These are phyloP conservation scores for Candida schatavii DNA, from an alignment of 805 yeast species.

Conservation along the genomic window DNA sequence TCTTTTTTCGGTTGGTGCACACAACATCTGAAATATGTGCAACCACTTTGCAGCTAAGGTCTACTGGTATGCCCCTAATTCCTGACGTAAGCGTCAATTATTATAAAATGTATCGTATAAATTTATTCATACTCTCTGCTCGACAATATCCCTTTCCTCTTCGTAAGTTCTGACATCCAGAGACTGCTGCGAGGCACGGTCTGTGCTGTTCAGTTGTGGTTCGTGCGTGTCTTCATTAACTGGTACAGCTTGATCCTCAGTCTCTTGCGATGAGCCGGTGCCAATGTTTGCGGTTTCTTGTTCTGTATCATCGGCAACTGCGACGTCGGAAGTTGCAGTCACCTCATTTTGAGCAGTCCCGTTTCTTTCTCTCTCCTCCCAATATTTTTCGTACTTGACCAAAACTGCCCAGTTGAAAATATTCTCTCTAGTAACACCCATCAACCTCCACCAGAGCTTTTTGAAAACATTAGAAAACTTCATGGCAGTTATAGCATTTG, in stretches of 20 bases:
- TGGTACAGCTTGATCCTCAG: background rate
- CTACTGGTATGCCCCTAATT: too few species aligned
- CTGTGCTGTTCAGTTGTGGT: too few species aligned
- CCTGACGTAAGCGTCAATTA: too few species aligned
- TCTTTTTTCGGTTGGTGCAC: background rate
- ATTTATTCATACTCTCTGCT: too few species aligned
- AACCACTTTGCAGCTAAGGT: background rate
- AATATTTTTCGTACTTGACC: conserved; percentile 21
- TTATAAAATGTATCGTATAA: too few species aligned
- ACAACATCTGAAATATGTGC: background rate
- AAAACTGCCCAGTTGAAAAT: conserved; percentile 53
- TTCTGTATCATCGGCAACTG: too few species aligned
- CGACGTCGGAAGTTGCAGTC: too few species aligned
- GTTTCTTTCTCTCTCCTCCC: conserved; percentile 2
- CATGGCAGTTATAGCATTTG: conserved; percentile 34
- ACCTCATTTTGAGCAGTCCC: background rate
- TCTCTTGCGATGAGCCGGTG: too few species aligned
- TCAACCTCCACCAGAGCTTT: conserved; percentile 48
- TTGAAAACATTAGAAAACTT: conserved; percentile 30
- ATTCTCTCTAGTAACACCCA: conserved; percentile 53
- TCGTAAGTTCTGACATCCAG: background rate
- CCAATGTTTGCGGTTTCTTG: too few species aligned
- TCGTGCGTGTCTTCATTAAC: background rate
- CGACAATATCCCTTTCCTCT: conserved; percentile 15
- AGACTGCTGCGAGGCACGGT: too few species aligned